Evolutionary conservation across 2,329 filamentous ascomycete genomes (phyloP).

Genomic region (Apiospora arundinis): DNA sequence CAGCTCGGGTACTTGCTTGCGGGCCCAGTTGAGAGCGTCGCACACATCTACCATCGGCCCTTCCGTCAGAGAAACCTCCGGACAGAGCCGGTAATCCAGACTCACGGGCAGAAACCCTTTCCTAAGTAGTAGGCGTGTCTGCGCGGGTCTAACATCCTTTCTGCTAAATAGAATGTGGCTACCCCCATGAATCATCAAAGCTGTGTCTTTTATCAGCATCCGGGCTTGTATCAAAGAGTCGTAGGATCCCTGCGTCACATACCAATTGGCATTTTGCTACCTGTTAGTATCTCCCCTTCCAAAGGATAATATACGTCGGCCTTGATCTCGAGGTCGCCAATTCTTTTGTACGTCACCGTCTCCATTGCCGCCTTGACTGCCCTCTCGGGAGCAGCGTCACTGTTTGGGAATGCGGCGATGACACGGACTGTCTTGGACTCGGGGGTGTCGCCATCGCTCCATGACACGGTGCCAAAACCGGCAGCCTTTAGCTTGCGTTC

Average conservation of each 20-base stretch:
- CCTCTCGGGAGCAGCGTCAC: not conserved
- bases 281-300: not conserved
- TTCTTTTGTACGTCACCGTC: conserved; percentile 32
- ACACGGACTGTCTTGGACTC: conserved; percentile 36
- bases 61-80: conserved; percentile 50
- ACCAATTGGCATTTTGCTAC: conserved; percentile 20
- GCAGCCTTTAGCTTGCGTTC: conserved; percentile 27
- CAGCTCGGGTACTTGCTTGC: conserved; percentile 37
- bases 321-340: conserved; percentile 29
- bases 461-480: conserved; percentile 36
- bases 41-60: conserved; percentile 53
- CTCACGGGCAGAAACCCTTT: conserved; percentile 53
- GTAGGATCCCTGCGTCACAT: not conserved
- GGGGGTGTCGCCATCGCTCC: conserved; percentile 32
- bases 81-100: conserved; percentile 57
- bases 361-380: conserved; percentile 23
- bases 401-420: conserved; percentile 32
- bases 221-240: too few relatives aligned
- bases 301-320: conserved; percentile 44
- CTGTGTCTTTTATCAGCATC: conserved; percentile 28
- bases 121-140: conserved; percentile 45
- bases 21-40: conserved; percentile 50
- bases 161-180: conserved; percentile 47
- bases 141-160: conserved; percentile 44
- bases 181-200: conserved; percentile 53